Conservation (phyloP, 2,329 filamentous ascomycete species). For the Pyricularia sp. region DNA sequence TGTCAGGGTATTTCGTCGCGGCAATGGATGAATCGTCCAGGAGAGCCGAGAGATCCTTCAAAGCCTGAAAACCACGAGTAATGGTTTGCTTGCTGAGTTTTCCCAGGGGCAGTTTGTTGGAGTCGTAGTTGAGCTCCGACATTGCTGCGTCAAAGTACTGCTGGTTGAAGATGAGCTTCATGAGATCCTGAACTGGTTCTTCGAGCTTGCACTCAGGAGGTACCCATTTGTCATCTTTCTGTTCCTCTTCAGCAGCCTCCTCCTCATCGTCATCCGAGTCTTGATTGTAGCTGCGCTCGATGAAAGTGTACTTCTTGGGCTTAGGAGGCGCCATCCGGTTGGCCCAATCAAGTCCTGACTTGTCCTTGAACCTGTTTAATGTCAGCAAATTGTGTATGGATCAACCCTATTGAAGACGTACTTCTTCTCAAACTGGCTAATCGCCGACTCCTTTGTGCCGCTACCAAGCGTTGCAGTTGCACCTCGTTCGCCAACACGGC, state of each 20-base stretch:
- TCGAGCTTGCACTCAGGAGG: slow-evolving; percentile 43
- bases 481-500: slow-evolving; percentile 54
- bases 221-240: slow-evolving; percentile 21
- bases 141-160: slow-evolving; percentile 56
- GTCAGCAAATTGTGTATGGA: not conserved
- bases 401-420: not conserved
- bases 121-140: slow-evolving; percentile 55
- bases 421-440: slow-evolving; percentile 43
- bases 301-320: slow-evolving; percentile 61
- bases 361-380: slow-evolving; percentile 35
- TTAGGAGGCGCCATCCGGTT: slow-evolving; percentile 42
- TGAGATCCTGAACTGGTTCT: slow-evolving; percentile 49
- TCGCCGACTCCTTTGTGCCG: slow-evolving; percentile 28
- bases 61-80: slow-evolving; percentile 56
- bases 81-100: slow-evolving; percentile 75
- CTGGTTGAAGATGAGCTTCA: slow-evolving; percentile 75
- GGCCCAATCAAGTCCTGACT: slow-evolving; percentile 44
- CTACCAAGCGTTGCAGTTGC: slow-evolving; percentile 30
- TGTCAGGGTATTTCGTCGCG: slow-evolving; percentile 24
- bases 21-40: slow-evolving; percentile 41
- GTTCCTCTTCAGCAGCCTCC: slow-evolving; percentile 14
- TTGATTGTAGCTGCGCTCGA: slow-evolving; percentile 64
- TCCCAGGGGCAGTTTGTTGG: slow-evolving; percentile 66
- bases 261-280: slow-evolving; percentile 40
- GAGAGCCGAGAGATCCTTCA: slow-evolving; percentile 62